Conservation (phyloP, 2,329 filamentous ascomycete species). For the Pseudocercospora fuligena region DNA sequence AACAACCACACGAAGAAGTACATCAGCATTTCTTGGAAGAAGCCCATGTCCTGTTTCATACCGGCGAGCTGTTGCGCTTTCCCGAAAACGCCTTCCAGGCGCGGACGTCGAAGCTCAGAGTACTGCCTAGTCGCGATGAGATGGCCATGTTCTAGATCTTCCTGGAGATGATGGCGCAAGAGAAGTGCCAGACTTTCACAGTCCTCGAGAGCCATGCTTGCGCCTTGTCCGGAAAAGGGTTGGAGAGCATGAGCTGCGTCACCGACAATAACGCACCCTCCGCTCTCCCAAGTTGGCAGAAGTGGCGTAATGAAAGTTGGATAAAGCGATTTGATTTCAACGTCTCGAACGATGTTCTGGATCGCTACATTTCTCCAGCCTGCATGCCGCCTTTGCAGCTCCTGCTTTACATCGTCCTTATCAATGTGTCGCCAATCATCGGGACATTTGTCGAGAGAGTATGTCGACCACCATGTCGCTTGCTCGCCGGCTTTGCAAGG, state of each 20-base stretch:
- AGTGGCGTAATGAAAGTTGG: slow-evolving; percentile 55
- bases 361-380: slow-evolving; percentile 52
- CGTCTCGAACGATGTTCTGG: slow-evolving; percentile 41
- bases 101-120: slow-evolving; percentile 17
- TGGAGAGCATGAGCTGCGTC: slow-evolving; percentile 63
- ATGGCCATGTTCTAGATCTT: not conserved
- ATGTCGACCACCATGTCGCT: slow-evolving; percentile 19
- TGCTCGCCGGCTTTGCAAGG: slow-evolving; percentile 18
- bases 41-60: slow-evolving; percentile 22
- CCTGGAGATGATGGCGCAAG: slow-evolving; percentile 27
- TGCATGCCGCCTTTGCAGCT: slow-evolving; percentile 49
- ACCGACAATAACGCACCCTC: slow-evolving; percentile 58
- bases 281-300: slow-evolving; percentile 53
- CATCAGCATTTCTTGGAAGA: slow-evolving; percentile 20
- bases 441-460: not conserved
- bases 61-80: slow-evolving; percentile 18
- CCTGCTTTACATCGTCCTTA: slow-evolving; percentile 33
- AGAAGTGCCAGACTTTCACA: slow-evolving; percentile 53
- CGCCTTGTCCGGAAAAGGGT: slow-evolving; percentile 59
- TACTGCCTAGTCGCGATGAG: slow-evolving; percentile 13
- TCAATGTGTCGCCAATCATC: not conserved
- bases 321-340: slow-evolving; percentile 51
- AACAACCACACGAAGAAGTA: slow-evolving; percentile 22
- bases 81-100: slow-evolving; percentile 12
- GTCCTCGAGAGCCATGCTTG: slow-evolving; percentile 61